Conservation (phyloP, 140 eudicot species). For the Bidens hawaiensis region DNA sequence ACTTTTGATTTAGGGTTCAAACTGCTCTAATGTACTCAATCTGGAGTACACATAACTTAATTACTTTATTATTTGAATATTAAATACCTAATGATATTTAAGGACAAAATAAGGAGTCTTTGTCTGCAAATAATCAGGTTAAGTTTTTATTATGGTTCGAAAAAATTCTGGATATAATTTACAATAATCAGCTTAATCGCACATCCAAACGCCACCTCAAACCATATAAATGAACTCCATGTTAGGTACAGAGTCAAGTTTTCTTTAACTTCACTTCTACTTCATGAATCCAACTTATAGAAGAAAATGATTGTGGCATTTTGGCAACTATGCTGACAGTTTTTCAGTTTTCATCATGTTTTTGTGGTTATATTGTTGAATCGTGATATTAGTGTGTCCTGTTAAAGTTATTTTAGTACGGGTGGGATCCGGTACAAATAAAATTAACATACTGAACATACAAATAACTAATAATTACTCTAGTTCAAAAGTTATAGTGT, state of each 20-base stretch:
- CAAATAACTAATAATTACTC: too few species aligned
- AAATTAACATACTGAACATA: too few species aligned
- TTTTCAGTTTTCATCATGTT: background rate
- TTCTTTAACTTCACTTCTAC: background rate
- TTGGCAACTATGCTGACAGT: background rate
- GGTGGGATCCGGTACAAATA: too few species aligned
- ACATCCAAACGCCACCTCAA: background rate
- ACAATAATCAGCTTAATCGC: background rate
- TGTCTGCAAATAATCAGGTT: background rate
- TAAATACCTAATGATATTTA: background rate
- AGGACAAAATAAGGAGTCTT: background rate
- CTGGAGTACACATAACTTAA: too few species aligned
- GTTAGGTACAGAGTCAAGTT: background rate
- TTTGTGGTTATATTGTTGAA: background rate
- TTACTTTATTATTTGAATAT: background rate
- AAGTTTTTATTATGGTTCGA: background rate
- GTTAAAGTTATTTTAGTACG: too few species aligned
- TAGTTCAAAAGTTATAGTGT: too few species aligned
- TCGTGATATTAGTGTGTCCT: background rate
- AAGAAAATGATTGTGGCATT: background rate
- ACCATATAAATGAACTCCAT: background rate
- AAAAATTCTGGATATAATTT: background rate
- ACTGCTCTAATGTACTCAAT: too few species aligned
- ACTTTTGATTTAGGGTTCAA: too few species aligned
- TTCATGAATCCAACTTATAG: background rate